phyloP scores from a whole-genome alignment of 2,329 filamentous ascomycete genomes.

The Juglanconis juglandina region DNA sequence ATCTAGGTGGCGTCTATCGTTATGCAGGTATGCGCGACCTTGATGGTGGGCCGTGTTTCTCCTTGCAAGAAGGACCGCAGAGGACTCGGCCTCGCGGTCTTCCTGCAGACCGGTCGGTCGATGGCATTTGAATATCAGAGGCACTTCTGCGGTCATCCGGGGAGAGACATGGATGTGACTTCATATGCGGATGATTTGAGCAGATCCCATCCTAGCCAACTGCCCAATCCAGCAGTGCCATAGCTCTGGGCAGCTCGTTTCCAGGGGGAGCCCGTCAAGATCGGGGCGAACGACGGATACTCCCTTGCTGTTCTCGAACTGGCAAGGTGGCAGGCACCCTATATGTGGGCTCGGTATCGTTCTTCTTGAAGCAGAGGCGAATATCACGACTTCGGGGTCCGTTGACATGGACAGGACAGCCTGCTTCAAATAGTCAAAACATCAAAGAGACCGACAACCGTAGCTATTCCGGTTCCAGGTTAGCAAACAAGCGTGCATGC shows the following conservation, averaged over 20 bases:
- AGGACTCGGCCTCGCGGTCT: no score
- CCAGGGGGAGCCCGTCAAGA: not conserved
- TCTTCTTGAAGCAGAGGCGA: not conserved
- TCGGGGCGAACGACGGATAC: not conserved
- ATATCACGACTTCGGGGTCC: not conserved
- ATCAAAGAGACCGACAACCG: not conserved
- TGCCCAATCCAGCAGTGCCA: constrained; percentile 2
- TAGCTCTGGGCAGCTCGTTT: constrained; percentile 3
- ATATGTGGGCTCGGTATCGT: not conserved
- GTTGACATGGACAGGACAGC: no score
- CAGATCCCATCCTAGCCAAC: not conserved
- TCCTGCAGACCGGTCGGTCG: no score
- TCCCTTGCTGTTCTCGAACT: not conserved
- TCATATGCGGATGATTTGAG: not conserved
- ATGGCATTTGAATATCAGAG: not conserved
- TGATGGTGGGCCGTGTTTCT: no score
- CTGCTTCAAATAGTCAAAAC: not conserved
- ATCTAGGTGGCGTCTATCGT: no score
- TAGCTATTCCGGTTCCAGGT: not conserved
- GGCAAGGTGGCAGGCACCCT: not conserved
- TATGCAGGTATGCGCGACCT: no score
- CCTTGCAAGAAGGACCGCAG: no score
- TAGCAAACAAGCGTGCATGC: not conserved
- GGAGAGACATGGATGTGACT: not conserved
- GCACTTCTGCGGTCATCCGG: constrained; percentile 3